Conservation (phyloP, 116 monocot genomes). For the Posidonia oceanica region DNA sequence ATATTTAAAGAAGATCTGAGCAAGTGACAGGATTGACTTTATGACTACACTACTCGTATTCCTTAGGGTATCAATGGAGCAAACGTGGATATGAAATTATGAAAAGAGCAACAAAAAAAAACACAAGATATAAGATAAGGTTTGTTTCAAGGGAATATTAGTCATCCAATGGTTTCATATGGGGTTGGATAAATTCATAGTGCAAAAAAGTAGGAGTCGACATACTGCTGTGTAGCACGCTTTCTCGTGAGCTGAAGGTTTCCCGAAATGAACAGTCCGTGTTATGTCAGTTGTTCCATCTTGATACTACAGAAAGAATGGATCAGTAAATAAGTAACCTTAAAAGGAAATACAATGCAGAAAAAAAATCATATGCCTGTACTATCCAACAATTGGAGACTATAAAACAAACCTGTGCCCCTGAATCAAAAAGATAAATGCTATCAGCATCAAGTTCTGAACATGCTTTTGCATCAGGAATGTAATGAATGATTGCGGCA, state of each 20-base stretch:
- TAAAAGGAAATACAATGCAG: too few species aligned
- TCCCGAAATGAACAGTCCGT: constrained; percentile 97
- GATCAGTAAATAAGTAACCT: neutral
- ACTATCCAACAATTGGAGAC: neutral
- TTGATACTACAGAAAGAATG: constrained; percentile 51
- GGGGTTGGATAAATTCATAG: too few species aligned
- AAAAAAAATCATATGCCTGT: neutral
- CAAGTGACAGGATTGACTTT: too few species aligned
- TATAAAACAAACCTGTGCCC: constrained; percentile 69
- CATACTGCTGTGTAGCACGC: constrained; percentile 91
- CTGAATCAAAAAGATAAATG: constrained; percentile 97
- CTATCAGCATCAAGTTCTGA: constrained; percentile 87
- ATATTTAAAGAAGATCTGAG: too few species aligned
- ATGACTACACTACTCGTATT: too few species aligned
- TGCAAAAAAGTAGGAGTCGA: neutral
- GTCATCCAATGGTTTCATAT: too few species aligned
- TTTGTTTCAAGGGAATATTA: too few species aligned
- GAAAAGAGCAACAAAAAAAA: too few species aligned
- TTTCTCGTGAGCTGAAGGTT: constrained; percentile 91
- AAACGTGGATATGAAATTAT: too few species aligned
- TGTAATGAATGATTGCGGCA: constrained; percentile 88
- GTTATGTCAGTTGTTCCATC: constrained; percentile 99
- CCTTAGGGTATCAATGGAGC: too few species aligned
- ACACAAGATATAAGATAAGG: too few species aligned
- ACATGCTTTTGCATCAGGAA: constrained; percentile 63